Percentiles rank a stretch among this genome's conserved stretches.
These are phyloP conservation scores for Ophiostoma novo-ulmi DNA, from an alignment of 2,329 filamentous ascomycete genomes.

Conservation along the genomic window DNA sequence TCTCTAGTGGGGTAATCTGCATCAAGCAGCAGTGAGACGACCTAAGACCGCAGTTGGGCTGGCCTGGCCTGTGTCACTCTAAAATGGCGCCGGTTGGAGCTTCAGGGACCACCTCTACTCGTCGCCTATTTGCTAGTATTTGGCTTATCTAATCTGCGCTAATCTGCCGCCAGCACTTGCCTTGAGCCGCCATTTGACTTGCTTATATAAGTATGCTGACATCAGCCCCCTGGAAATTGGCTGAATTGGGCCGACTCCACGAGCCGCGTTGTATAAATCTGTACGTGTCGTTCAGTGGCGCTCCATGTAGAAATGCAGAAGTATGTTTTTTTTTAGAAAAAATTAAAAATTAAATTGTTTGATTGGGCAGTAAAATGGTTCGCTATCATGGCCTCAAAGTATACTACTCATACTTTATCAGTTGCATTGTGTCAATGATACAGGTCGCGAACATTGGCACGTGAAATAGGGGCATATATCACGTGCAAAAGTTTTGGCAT, in stretches of 20 bases:
- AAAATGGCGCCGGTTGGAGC: slow-evolving; percentile 13
- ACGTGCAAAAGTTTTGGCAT: not conserved
- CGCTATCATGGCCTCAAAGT: not conserved
- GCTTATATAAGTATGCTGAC: not conserved
- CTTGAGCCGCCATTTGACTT: not conserved
- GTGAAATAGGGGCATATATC: not conserved
- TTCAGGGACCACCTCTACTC: slow-evolving; percentile 1
- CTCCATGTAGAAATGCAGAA: not conserved
- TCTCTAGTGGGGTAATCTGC: slow-evolving; percentile 14
- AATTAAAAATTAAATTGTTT: not conserved
- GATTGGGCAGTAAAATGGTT: too few species aligned
- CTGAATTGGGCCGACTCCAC: not conserved
- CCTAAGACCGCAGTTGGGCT: not conserved
- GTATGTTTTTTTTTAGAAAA: not conserved
- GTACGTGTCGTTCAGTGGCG: not conserved
- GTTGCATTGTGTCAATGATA: not conserved
- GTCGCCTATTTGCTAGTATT: not conserved
- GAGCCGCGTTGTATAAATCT: not conserved
- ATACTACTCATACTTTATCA: not conserved
- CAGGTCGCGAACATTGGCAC: not conserved
- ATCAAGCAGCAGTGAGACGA: not conserved
- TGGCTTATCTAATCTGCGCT: not conserved
- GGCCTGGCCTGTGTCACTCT: slow-evolving; percentile 10
- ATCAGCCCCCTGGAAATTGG: slow-evolving; percentile 9
- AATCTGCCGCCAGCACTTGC: not conserved